Percentiles rank a stretch among this genome's conserved stretches.
These are phyloP conservation scores for Metschnikowia dekortorum DNA, from an alignment of 805 yeast species.

Conservation along the genomic window DNA sequence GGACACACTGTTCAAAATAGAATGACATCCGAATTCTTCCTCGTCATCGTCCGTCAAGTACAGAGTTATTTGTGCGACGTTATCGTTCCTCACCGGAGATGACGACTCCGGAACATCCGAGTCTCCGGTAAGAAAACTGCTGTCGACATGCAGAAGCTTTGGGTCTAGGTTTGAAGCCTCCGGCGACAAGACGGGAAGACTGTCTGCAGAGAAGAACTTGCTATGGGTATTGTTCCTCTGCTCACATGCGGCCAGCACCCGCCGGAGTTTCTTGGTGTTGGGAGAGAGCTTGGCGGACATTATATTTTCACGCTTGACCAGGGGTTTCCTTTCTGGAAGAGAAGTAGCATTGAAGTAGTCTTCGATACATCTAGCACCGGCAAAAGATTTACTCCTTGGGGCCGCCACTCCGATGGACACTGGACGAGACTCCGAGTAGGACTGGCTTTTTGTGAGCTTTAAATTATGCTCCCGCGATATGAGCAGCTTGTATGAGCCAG, in stretches of 20 bases:
- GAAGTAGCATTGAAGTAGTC: conserved; percentile 11
- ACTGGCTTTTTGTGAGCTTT: conserved; percentile 11
- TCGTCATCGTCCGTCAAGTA: conserved; percentile 17
- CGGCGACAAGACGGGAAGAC: not conserved
- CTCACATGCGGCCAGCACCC: conserved; percentile 1
- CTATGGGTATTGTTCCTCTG: conserved; percentile 9
- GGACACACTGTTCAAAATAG: conserved; percentile 9
- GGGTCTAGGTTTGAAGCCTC: not conserved
- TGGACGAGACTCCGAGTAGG: not conserved
- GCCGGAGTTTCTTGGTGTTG: conserved; percentile 15
- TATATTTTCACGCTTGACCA: conserved; percentile 5
- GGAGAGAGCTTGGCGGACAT: conserved; percentile 14
- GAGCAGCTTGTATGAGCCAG: conserved; percentile 49
- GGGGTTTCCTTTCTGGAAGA: not conserved
- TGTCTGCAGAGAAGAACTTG: conserved; percentile 13
- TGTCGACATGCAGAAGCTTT: not conserved
- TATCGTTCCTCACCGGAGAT: conserved; percentile 20
- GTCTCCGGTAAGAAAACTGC: conserved; percentile 21
- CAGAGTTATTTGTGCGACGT: conserved; percentile 6
- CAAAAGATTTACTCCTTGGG: conserved; percentile 8
- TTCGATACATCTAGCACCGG: conserved; percentile 10
- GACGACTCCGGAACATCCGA: conserved; percentile 31
- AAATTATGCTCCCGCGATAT: conserved; percentile 44
- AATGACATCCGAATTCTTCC: conserved; percentile 7
- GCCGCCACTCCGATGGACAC: not conserved